Conservation (phyloP, 1,284 basidiomycete species). For the Ganoderma lucidum region DNA sequence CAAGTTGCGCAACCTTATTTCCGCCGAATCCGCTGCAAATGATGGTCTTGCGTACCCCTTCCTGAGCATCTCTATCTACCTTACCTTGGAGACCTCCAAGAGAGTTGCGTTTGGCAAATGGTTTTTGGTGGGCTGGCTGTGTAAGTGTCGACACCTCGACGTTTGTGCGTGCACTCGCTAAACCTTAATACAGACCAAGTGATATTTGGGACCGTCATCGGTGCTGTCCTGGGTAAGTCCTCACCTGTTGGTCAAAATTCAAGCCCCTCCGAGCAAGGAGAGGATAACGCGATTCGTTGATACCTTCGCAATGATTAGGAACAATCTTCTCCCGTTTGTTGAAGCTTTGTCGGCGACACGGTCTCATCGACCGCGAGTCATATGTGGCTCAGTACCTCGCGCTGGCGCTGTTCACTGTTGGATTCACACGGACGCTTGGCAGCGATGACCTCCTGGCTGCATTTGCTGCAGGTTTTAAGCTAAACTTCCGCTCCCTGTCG, state of each 20-base stretch:
- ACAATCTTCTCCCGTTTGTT: conserved; percentile 81
- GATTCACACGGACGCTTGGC: conserved; percentile 80
- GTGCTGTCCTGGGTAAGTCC: conserved; percentile 71
- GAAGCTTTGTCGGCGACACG: conserved; percentile 79
- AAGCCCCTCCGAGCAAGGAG: neutral
- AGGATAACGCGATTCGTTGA: neutral
- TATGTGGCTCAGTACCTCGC: conserved; percentile 93
- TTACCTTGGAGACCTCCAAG: conserved; percentile 75
- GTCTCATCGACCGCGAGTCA: conserved; percentile 90
- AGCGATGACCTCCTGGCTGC: conserved; percentile 90
- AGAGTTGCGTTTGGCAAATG: conserved; percentile 76
- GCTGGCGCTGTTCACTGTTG: conserved; percentile 82
- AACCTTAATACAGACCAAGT: conserved; percentile 75
- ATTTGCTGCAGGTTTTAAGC: conserved; percentile 81
- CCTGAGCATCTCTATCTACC: conserved; percentile 87
- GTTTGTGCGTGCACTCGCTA: neutral
- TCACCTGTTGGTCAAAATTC: neutral
- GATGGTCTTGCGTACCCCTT: conserved; percentile 95
- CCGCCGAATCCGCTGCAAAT: conserved; percentile 91
- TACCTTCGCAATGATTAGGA: conserved; percentile 49
- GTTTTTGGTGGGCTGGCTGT: conserved; percentile 86
- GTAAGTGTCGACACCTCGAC: conserved; percentile 48
- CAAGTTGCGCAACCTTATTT: conserved; percentile 85
- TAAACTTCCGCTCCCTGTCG: conserved; percentile 23
- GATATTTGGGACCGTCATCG: conserved; percentile 80